Evolutionary conservation across 108 stramenopile species (phyloP), one percentile per base, ranked within the genome.

Genomic region (Cyclotella sp.): DNA sequence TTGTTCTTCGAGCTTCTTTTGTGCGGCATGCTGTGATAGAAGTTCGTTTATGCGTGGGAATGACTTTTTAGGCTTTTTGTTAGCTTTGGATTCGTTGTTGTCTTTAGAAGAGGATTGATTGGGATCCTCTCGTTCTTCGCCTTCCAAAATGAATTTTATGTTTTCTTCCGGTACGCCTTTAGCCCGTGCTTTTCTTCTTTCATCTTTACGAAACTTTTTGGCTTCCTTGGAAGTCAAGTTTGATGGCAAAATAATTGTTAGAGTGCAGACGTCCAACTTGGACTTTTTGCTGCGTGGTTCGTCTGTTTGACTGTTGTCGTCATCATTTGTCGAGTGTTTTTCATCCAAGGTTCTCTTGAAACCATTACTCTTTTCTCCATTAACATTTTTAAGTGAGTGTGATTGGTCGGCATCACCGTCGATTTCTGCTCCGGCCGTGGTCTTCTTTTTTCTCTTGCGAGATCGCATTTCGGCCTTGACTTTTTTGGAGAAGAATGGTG

Each of bases 191-290:
- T 81, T 84, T 57, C 95, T 79, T 22, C 95, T 75, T 28, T 81
- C 86, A 53, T 96, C 91, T 72, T 96, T 96, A 30, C 95, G 91
- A 83, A 94, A 93, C 62, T 90, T 92, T 59, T 85, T 90, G 60
- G 85, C 83, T 55, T 89, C 95, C 60, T 91, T 90, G 30, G 81
- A 24, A 16, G 72, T 70, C 9, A 93, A 47, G 51, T 80, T 59
- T 5, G 78, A 70, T 11, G 93, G 93, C 44, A 94, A 73, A 9
- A 57, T 66, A 30, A 87, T 63, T 51, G 77, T 85, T 12, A 55
- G 11, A 7, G 39, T 19, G 27, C 65, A 26, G 15, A 40, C 69
- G 27, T 52, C 62, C 15, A 42, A 8, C 30, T 75, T 83, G 34
- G 49, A 19, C 46, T 68, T 63, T 63, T 75, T 73, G 42, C 26